A percentile compares a stretch with the other conserved stretches of the same genome.
phyloP scores from a whole-genome alignment of 306 rosid genomes.

The Nissolia schottii region DNA sequence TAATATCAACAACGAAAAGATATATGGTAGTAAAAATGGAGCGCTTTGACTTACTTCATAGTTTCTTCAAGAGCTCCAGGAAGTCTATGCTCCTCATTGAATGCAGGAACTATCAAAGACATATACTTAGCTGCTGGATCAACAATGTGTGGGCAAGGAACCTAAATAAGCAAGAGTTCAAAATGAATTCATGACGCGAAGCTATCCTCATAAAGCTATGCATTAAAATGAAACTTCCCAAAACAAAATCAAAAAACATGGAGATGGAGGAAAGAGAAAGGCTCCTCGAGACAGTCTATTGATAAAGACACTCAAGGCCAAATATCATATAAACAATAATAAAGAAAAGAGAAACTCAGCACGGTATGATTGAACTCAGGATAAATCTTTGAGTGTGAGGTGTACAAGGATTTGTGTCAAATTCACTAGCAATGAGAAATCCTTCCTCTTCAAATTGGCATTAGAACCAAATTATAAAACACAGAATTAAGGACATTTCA shows the following conservation, averaged over 20 bases:
- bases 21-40: background rate
- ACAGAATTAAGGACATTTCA: background rate
- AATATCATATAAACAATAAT: background rate
- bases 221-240: background rate
- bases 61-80: slow-evolving; percentile 86
- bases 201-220: background rate
- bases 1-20: slow-evolving; percentile 5
- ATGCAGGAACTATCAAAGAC: slow-evolving; percentile 83
- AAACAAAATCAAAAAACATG: background rate
- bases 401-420: background rate
- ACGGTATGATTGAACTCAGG: background rate
- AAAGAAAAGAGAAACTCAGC: background rate
- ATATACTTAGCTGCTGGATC: slow-evolving; percentile 89
- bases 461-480: background rate
- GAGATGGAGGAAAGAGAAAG: background rate
- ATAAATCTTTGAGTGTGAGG: background rate
- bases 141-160: slow-evolving; percentile 70
- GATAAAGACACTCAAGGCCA: background rate
- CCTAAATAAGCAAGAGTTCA: slow-evolving; percentile 40
- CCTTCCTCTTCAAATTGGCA: slow-evolving; percentile 2
- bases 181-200: slow-evolving; percentile 2
- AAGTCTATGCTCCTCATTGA: slow-evolving; percentile 83
- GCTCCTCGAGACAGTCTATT: background rate
- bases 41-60: slow-evolving; percentile 55
- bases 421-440: background rate